Percentiles rank a stretch among this genome's conserved stretches.
These are phyloP conservation scores for Rhizomucor pusillus DNA, from an alignment of 371 early-diverging fungal genomes.

Conservation along the genomic window DNA sequence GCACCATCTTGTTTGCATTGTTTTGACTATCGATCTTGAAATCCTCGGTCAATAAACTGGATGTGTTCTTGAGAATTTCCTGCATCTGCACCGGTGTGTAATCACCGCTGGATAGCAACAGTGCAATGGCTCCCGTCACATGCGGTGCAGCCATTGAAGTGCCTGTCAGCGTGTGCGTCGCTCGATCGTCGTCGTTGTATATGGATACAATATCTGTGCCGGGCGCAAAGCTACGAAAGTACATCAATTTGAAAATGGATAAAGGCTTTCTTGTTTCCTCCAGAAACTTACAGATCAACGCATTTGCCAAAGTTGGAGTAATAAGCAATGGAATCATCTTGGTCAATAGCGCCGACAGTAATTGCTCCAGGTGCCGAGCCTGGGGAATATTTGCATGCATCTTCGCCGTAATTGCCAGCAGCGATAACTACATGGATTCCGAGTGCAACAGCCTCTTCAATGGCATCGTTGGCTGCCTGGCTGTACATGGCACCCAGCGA, in stretches of 20 bases:
- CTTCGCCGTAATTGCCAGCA: slow-evolving; percentile 60
- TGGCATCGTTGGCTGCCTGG: slow-evolving; percentile 57
- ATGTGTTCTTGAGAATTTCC: slow-evolving; percentile 22
- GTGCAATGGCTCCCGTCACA: slow-evolving; percentile 45
- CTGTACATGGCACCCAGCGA: slow-evolving; percentile 57
- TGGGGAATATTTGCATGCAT: slow-evolving; percentile 88
- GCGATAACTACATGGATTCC: slow-evolving; percentile 61
- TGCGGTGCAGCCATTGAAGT: slow-evolving; percentile 84
- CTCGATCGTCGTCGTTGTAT: slow-evolving; percentile 35
- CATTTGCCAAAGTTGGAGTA: slow-evolving; percentile 81
- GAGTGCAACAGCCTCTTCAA: slow-evolving; percentile 45
- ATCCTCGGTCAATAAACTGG: slow-evolving; percentile 29
- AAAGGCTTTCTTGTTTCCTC: not conserved
- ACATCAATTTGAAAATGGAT: not conserved
- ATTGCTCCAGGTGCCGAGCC: slow-evolving; percentile 78
- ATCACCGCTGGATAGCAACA: slow-evolving; percentile 26
- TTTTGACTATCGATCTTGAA: slow-evolving; percentile 9
- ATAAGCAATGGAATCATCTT: slow-evolving; percentile 65
- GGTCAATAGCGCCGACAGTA: slow-evolving; percentile 87
- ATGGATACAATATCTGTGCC: slow-evolving; percentile 80
- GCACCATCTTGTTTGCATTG: slow-evolving; percentile 35
- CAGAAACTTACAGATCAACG: slow-evolving; percentile 64
- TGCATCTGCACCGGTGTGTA: slow-evolving; percentile 33
- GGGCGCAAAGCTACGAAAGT: slow-evolving; percentile 50
- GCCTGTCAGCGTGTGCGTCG: slow-evolving; percentile 55